These are phyloP conservation scores for Tricholoma sp. DNA, from an alignment of 768 basidiomycete species.

Conservation along the genomic window DNA sequence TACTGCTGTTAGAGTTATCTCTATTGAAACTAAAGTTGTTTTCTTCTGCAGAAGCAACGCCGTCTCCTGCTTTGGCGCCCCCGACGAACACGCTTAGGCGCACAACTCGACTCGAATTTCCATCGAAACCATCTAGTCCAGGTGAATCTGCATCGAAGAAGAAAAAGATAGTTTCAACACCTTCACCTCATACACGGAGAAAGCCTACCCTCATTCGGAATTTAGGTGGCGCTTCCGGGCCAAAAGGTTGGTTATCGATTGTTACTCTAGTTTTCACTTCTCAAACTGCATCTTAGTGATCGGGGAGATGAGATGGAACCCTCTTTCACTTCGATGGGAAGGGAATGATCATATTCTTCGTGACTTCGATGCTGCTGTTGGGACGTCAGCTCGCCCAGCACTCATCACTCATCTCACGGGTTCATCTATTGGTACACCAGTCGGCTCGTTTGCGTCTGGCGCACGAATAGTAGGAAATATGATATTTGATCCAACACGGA, in stretches of 20 bases:
- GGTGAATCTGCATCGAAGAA: slow-evolving; percentile 39
- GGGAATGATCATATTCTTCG: slow-evolving; percentile 90
- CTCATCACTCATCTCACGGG: slow-evolving; percentile 93
- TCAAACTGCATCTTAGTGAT: slow-evolving; percentile 53
- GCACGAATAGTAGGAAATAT: slow-evolving; percentile 95
- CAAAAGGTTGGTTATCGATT: slow-evolving; percentile 58
- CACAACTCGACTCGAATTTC: slow-evolving; percentile 49
- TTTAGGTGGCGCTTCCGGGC: slow-evolving; percentile 56
- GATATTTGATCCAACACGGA: slow-evolving; percentile 91
- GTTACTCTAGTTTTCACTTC: background rate
- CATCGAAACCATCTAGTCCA: slow-evolving; percentile 29
- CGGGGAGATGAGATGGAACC: slow-evolving; percentile 98
- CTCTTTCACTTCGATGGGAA: slow-evolving; percentile 86
- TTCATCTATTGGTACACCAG: slow-evolving; percentile 78
- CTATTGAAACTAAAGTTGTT: background rate
- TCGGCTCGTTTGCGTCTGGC: slow-evolving; percentile 67
- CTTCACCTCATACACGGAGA: slow-evolving; percentile 45
- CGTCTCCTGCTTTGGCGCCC: slow-evolving; percentile 28
- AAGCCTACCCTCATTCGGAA: slow-evolving; percentile 90
- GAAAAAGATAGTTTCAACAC: slow-evolving; percentile 48
- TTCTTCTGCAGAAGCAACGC: slow-evolving; percentile 15
- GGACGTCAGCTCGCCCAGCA: slow-evolving; percentile 85
- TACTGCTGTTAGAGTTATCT: slow-evolving; percentile 6
- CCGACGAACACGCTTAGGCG: slow-evolving; percentile 53
- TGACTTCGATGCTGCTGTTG: slow-evolving; percentile 83